phyloP scores from a whole-genome alignment of 2,329 filamentous ascomycete species.

The Emydomyces testavorans region DNA sequence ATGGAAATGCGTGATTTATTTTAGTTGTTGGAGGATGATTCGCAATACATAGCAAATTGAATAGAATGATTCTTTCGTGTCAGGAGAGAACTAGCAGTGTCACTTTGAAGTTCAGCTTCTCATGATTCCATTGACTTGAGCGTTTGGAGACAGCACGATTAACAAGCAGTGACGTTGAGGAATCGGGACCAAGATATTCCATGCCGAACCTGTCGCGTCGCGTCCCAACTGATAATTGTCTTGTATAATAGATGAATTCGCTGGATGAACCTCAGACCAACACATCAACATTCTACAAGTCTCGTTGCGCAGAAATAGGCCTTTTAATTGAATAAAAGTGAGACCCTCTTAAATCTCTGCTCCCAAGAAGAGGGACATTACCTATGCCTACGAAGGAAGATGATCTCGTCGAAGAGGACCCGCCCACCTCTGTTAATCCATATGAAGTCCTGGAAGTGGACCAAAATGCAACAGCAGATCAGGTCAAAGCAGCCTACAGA shows the following conservation, averaged over 20 bases:
- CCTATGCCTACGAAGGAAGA: constrained; percentile 29
- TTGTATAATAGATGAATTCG: background rate
- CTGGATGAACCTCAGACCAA: background rate
- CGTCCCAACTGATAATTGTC: constrained; percentile 1
- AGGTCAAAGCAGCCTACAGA: constrained; percentile 84
- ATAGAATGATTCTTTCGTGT: background rate
- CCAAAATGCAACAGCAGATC: constrained; percentile 57
- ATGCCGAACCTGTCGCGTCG: background rate
- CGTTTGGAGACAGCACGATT: background rate
- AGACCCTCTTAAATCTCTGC: background rate
- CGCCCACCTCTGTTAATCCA: constrained; percentile 59
- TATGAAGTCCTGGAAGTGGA: constrained; percentile 69
- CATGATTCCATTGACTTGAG: background rate
- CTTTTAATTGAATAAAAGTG: background rate
- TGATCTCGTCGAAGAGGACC: constrained; percentile 46
- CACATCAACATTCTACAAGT: background rate
- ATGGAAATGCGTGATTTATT: too few species aligned
- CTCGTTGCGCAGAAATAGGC: background rate
- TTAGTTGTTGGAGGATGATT: too few species aligned
- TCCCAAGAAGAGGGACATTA: background rate
- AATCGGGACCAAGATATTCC: background rate
- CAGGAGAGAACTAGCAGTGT: background rate
- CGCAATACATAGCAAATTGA: background rate
- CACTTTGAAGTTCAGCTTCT: background rate
- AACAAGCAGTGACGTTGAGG: background rate